Base-by-base conservation (phyloP, 495 filamentous ascomycete species). In the Hypoxylon cercidicola region DNA sequence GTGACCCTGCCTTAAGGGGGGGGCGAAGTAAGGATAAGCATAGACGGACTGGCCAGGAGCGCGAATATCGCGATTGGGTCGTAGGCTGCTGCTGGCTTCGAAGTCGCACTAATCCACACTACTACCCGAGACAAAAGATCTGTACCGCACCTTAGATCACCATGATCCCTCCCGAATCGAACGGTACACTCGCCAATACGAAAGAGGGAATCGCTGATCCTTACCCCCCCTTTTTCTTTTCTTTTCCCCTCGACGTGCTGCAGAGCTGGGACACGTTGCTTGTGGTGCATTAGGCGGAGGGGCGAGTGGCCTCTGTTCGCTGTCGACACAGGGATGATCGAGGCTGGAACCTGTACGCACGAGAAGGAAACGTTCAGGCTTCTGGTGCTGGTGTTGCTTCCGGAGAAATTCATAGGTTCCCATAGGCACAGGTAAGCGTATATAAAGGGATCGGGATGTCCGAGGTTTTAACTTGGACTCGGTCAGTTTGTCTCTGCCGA, bases 91-190 rank as follows among this genome's bases (percentile, higher is more conserved):
- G 61, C 51, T 53, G 57, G 66, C 61, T 57, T 66, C 56, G 55
- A 57, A 66, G 66, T 65, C 62, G 52, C 61, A 70, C 66, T 70
- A 65, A 60, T 66, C 57, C 57, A 62, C 61, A 65, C 62, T 66
- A 35, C 62, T 65, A 70, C 62, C 62, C 62, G 66, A 70, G 66
- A 70, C 60, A 66, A 69, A 59, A 63, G 60, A 62, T 67, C 64
- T 67, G 58, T 67, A 67, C 52, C 37, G 48, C 48, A 51, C 53
- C 5, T 48, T 58, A 67, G 55, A 43, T 56, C 49, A 50, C 49
- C 53, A 25, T 59, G 54, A 47, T 62, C 48, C 43, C 41, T 68
- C 64, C 59, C 58, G 41, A 54, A 34, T 55, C 60, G 43, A 62
- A 32, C 55, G 20, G 49, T 30, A 50, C 59, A 50, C 50, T 60